phyloP scores from a whole-genome alignment of 2,329 filamentous ascomycete genomes.

The Tolypocladium nubicola region DNA sequence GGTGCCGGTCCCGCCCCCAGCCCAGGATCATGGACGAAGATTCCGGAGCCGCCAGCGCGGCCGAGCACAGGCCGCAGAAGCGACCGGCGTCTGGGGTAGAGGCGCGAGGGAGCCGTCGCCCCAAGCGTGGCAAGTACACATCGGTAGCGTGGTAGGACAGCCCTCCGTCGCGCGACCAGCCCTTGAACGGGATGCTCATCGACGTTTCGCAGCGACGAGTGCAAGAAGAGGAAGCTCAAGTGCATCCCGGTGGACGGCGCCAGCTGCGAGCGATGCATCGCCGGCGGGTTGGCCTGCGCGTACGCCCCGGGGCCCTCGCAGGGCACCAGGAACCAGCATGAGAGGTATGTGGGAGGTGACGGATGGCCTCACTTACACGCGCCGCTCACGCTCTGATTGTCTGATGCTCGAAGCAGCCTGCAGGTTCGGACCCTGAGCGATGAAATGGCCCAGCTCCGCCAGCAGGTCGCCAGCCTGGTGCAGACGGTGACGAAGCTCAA shows the following conservation, averaged over 20 bases:
- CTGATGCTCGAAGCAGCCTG: background rate
- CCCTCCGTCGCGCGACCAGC: background rate
- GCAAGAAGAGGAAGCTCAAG: conserved; percentile 30
- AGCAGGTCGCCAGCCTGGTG: conserved; percentile 18
- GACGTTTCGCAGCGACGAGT: conserved; percentile 19
- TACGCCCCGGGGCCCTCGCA: conserved; percentile 13
- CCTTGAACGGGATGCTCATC: conserved; percentile 3
- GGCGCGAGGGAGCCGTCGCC: conserved; percentile 1
- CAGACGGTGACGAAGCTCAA: conserved; percentile 16
- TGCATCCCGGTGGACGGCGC: conserved; percentile 18
- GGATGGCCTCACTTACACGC: background rate
- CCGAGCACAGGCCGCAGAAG: conserved; percentile 3
- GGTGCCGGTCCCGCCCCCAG: background rate
- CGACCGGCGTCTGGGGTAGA: conserved; percentile 1
- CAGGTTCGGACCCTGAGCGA: conserved; percentile 14
- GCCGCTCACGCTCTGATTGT: background rate
- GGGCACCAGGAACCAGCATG: conserved; percentile 9
- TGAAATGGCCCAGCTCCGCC: conserved; percentile 16
- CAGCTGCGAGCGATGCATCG: conserved; percentile 19
- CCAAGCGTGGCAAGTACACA: conserved; percentile 26
- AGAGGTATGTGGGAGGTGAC: conserved; percentile 8
- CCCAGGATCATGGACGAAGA: background rate
- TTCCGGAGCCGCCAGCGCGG: conserved; percentile 1
- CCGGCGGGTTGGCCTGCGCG: conserved; percentile 14
- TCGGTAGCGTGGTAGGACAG: conserved; percentile 22